These are phyloP conservation scores for Mycena galopus DNA, from an alignment of 768 basidiomycete species.

Conservation along the genomic window DNA sequence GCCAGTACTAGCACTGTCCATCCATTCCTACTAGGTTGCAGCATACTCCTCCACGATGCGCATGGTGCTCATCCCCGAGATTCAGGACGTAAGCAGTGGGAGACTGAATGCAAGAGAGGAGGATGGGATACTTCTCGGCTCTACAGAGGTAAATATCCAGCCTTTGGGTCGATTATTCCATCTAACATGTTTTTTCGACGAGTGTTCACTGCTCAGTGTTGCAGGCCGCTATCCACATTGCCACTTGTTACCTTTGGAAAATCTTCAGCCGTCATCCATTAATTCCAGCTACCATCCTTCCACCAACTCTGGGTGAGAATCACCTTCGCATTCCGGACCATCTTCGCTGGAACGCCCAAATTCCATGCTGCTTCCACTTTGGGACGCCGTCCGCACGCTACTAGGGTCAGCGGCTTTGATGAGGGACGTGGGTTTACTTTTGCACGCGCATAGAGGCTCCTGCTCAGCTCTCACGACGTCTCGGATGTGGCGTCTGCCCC, in stretches of 20 bases:
- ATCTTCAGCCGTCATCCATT: constrained; percentile 85
- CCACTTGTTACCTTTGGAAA: constrained; percentile 99
- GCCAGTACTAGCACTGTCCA: background rate
- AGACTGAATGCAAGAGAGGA: constrained; percentile 96
- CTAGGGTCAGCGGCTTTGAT: too few species aligned
- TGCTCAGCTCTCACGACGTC: too few species aligned
- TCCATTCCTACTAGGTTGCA: background rate
- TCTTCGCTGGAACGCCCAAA: constrained; percentile 26
- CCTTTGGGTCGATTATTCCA: constrained; percentile 13
- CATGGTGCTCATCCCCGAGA: constrained; percentile 62
- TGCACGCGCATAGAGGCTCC: too few species aligned
- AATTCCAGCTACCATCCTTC: constrained; percentile 80
- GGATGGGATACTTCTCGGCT: constrained; percentile 98
- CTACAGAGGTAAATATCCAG: constrained; percentile 84
- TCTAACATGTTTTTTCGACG: constrained; percentile 65
- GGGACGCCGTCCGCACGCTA: too few species aligned
- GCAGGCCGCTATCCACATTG: constrained; percentile 99
- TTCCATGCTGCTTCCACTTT: too few species aligned
- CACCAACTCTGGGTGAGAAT: constrained; percentile 61
- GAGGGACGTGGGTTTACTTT: too few species aligned
- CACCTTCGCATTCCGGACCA: constrained; percentile 46
- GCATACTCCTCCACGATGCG: background rate
- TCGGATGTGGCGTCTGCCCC: too few species aligned
- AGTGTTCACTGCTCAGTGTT: constrained; percentile 95
- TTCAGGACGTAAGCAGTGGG: constrained; percentile 98